Conservation (phyloP, 164 flowering plant genomes). For the Houttuynia cordata region DNA sequence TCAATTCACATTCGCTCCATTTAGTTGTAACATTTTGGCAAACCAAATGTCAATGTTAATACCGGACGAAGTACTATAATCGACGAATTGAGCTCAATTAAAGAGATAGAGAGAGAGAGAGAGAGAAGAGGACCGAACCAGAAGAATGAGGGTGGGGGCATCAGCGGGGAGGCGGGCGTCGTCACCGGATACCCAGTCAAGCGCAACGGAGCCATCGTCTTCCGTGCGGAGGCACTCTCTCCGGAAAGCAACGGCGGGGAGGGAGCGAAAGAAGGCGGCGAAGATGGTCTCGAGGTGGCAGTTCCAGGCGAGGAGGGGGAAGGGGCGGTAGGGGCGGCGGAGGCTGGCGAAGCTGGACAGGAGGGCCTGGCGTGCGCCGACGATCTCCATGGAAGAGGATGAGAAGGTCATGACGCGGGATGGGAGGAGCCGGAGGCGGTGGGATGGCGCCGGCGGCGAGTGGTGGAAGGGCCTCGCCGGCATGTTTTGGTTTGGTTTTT, state of each 20-base stretch:
- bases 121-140: slow-evolving; percentile 29
- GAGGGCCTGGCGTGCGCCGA: slow-evolving; percentile 35
- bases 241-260: slow-evolving; percentile 48
- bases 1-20: too few species aligned
- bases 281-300: slow-evolving; percentile 87
- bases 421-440: not conserved
- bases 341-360: slow-evolving; percentile 33
- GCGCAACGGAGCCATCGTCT: slow-evolving; percentile 65
- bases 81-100: too few species aligned
- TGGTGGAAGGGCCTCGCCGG: not conserved
- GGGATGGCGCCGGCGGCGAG: not conserved
- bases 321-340: slow-evolving; percentile 47
- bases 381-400: slow-evolving; percentile 39
- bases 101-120: not conserved
- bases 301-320: slow-evolving; percentile 52
- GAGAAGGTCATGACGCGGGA: slow-evolving; percentile 1
- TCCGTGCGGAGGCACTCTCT: slow-evolving; percentile 67
- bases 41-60: too few species aligned
- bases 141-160: slow-evolving; percentile 73
- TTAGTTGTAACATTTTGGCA: too few species aligned
- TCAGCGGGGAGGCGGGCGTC: slow-evolving; percentile 30
- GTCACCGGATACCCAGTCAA: slow-evolving; percentile 88
- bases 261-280: slow-evolving; percentile 60
- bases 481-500: not conserved
- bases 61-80: too few species aligned